Base-by-base conservation (phyloP, 1,284 basidiomycete species). In the Rhizopogon parksii region DNA sequence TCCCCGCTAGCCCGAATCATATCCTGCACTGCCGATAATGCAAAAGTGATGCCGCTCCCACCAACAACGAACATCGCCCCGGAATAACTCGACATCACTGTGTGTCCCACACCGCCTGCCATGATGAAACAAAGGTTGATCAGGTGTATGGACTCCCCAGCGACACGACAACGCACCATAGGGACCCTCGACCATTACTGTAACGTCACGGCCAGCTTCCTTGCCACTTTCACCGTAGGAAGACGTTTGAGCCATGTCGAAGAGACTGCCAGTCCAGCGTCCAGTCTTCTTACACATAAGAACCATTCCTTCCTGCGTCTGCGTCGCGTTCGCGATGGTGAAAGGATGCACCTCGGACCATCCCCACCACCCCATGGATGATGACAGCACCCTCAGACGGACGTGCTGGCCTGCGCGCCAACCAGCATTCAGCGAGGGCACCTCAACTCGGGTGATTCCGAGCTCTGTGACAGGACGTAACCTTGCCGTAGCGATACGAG, bases 401-500 rank as follows among this genome's bases (percentile, higher is more conserved):
- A 93, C 78, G 64, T 92, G 90, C 63, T 92, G 90, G 0, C 89
- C 89, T 0, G 89, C 83, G 7, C 86, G 78, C 89, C 89, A 93
- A 43, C 90, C 90, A 5, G 77, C 71, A 60, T 85, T 88, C 58
- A 87, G 57, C 4, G 66, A 58, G 0, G 79, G 80, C 19, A 88
- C 68, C 55, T 82, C 76, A 45, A 88, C 68, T 38, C 78, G 78
- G 3, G 84, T 85, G 48, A 75, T 61, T 35, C 74, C 71, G 42
- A 88, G 75, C 52, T 80, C 77, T 2, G 80, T 75, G 17, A 88
- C 65, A 1, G 82, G 69, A 5, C 72, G 75, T 52, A 88, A 69
- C 38, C 67, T 74, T 6, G 83, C 85, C 9, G 66, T 75, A 12
- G 76, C 73, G 59, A 87, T 60, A 7, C 87, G 80, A 17, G 85